Evolutionary conservation across 495 filamentous ascomycete genomes (phyloP), one percentile per base, ranked within the genome.

Genomic region (Penicillium bovifimosum): DNA sequence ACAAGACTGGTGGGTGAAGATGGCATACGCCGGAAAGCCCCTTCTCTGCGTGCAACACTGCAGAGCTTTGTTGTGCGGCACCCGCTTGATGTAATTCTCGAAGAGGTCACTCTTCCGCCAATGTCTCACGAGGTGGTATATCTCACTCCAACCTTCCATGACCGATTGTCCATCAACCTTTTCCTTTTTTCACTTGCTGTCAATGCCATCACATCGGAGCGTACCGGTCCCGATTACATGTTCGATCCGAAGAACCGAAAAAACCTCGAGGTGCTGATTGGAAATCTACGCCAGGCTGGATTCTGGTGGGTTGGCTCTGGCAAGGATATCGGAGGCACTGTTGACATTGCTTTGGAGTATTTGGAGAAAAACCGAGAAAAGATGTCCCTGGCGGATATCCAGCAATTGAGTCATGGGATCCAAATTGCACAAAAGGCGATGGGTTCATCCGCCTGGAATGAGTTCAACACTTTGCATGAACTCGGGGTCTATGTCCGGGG

Each of bases 151-250:
- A 89, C 83, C 4, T 87, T 85, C 56, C 87, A 91, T 56, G 91
- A 97, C 68, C 86, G 82, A 54, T 61, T 96, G 10, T 87, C 83
- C 2, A 78, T 91, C 24, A 97, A 96, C 59, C 70, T 93, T 2
- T 96, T 97, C 61, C 80, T 87, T 2, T 83, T 89, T 55, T 81
- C 84, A 59, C 77, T 96, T 26, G 83, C 86, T 11, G 82, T 88
- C 46, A 97, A 97, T 64, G 83, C 90, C 1, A 83, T 97, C 6
- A 91, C 91, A n/a, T 95, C 89, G 4, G 87, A 96, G 57, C 76
- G 90, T 10, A 78, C 76, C 6, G 92, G 90, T 58, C 73, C 76
- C 28, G 92, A 97, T 61, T 97, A 96, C 60, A 85, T 97, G 61
- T 96, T 96, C 58, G 84, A 95, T 48, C 76, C 81, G 0, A 79